Percentiles rank a stretch among this genome's conserved stretches.
Conservation (phyloP, 2,329 filamentous ascomycete species). For the Fusarium oligoseptatum region DNA sequence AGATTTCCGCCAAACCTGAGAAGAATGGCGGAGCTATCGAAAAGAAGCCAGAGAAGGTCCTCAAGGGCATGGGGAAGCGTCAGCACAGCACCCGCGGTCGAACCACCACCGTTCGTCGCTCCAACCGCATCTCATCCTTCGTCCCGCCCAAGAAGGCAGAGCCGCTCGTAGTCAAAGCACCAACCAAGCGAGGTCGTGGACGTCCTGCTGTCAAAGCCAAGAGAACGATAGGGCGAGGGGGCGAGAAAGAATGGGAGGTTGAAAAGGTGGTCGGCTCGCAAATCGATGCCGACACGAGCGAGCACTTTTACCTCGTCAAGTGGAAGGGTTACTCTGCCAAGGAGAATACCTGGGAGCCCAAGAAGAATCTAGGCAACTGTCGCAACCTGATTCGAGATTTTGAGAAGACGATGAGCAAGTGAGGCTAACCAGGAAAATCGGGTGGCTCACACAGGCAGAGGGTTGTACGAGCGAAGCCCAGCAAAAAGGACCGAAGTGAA, state of each 20-base stretch:
- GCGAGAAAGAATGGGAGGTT: slow-evolving; percentile 58
- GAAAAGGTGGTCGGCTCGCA: slow-evolving; percentile 60
- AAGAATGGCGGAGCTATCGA: not conserved
- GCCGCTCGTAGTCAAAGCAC: not conserved
- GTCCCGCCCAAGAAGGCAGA: not conserved
- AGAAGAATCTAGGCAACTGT: slow-evolving; percentile 58
- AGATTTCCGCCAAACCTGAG: slow-evolving; percentile 1
- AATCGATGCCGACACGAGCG: slow-evolving; percentile 54
- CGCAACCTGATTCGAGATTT: slow-evolving; percentile 52
- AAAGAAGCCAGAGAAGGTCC: not conserved
- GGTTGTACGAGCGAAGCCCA: too few relatives aligned
- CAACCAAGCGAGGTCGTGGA: slow-evolving; percentile 8
- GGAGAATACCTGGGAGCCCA: slow-evolving; percentile 68
- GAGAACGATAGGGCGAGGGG: slow-evolving; percentile 16
- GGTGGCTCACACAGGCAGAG: too few relatives aligned
- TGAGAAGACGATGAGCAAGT: slow-evolving; percentile 44
- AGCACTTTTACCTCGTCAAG: slow-evolving; percentile 63
- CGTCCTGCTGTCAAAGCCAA: slow-evolving; percentile 26
- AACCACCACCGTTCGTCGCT: slow-evolving; percentile 18
- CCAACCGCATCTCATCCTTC: slow-evolving; percentile 20
- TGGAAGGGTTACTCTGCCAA: slow-evolving; percentile 63
- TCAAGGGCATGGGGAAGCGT: slow-evolving; percentile 33
- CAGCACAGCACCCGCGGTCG: slow-evolving; percentile 2
- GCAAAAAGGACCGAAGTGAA: not conserved
- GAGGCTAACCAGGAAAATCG: too few relatives aligned